Evolutionary conservation across 257 asterid species (phyloP), one percentile per base, ranked within the genome.

Genomic region (Plectranthus barbatus): DNA sequence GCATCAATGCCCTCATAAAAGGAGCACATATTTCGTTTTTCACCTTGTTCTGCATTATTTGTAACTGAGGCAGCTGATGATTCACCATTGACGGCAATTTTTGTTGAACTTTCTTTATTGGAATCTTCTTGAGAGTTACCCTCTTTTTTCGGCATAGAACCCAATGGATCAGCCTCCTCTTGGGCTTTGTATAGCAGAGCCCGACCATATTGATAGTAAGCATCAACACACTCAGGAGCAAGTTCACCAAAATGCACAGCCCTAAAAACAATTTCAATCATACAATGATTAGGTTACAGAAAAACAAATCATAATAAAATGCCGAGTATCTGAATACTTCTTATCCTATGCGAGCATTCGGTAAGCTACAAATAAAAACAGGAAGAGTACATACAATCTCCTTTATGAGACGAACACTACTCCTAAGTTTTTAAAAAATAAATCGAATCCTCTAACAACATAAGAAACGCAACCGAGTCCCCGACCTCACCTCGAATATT

Each of bases 81-180:
- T 60, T 79, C 87, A 41, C 72, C 87, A 68, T 83, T 80, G 19
- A 53, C 74, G 29, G 67, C 68, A 70, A 70, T 74, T 83, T 81
- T 77, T 37, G 71, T 65, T 11, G 91, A 79, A 19, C 80, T 84
- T 45, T 77, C 94, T 74, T 68, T 74, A 46, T 62, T 73, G 66
- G 91, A 81, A 55, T 70, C 90, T 55, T 76, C 88, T 60, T 72
- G 77, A 54, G 83, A 69, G 26, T 13, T 90, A 7, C 58, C 79
- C 26, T 86, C 90, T 63, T 82, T 93, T 64, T 80, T 87, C 1
- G 97, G 95, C 78, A 93, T 74, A 62, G 90, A 65, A 47, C 46
- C 97, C 70, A 93, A 74, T 49, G 97, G 99, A 75, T 93, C 97
- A 47, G 97, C 80, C 78, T 93, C 99, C 24, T 78, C 87, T 76